Evolutionary conservation across 2,329 filamentous ascomycete species (phyloP), one percentile per base, ranked within the genome.

Genomic region (Epicoccum nigrum): DNA sequence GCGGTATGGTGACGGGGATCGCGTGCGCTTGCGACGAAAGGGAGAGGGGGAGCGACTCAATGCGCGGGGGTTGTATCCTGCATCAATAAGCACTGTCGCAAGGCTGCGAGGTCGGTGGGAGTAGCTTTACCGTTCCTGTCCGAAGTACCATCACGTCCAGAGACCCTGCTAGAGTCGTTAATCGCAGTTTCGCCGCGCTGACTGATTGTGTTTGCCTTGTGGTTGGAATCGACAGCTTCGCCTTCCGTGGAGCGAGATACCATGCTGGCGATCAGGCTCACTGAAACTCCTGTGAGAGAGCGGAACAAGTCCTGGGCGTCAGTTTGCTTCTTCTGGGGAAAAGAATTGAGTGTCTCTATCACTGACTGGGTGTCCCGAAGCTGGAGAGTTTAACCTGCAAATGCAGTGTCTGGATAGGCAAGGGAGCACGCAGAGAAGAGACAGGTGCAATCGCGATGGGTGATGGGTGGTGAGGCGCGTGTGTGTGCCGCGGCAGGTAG

Each of bases 351-450:
- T 65, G 61, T 63, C 65, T 66, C 61, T 68, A 59, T 65, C 64
- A 72, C 69, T 72, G 67, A 72, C 68, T 72, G 65, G 56, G 53
- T 66, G 60, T 66, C 65, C 64, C 62, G 54, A 44, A 62, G 56
- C 53, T 57, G 53, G 55, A 59, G 58, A 49, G 58, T 51, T 62
- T 55, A 45, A 58, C 57, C 55, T 49, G 59, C 60, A 56, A 49
- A 55, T 55, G 56, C 51, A 57, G 56, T 54, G 56, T 54, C 45
- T 59, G 50, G 35, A 54, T 45, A 62, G 61, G 55, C 57, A 64
- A 56, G 54, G 57, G 59, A 63, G 54, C 58, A 63, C 62, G 59
- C 62, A 67, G 57, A 55, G 33, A 59, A 51, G 45, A 62, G 59
- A 64, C 55, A 63, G 56, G 59, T 52, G 64, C 64, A 54, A 63